phyloP scores from a whole-genome alignment of 106 monocot genomes.

The Platanthera guangdongensis region DNA sequence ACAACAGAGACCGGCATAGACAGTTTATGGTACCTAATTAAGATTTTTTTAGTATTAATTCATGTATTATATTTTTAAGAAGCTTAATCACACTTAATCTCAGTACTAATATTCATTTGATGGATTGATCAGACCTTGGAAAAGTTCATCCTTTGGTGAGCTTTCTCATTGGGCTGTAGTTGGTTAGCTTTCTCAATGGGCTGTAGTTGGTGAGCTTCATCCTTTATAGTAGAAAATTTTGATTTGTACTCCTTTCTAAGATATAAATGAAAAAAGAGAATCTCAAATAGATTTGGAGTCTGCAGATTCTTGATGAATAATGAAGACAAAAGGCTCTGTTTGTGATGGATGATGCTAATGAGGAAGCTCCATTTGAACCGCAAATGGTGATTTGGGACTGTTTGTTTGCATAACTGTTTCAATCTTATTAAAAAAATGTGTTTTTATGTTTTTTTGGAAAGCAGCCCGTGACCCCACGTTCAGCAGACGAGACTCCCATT shows the following conservation, averaged over 20 bases:
- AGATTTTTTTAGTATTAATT: not conserved
- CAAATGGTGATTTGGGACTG: too few species aligned
- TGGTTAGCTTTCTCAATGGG: not conserved
- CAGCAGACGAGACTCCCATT: too few species aligned
- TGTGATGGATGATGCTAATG: too few species aligned
- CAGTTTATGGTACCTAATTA: constrained; percentile 29
- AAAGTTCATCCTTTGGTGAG: constrained; percentile 6
- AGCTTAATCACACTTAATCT: not conserved
- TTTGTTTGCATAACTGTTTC: too few species aligned
- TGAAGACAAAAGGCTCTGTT: not conserved
- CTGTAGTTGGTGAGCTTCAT: constrained; percentile 11
- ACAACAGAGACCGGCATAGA: too few species aligned
- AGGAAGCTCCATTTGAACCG: too few species aligned
- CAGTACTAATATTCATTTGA: not conserved
- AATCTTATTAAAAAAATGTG: too few species aligned
- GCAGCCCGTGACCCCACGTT: too few species aligned
- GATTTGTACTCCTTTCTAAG: not conserved
- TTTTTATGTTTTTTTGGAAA: too few species aligned
- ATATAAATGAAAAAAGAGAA: not conserved
- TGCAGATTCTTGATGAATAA: constrained; percentile 5
- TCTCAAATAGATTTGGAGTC: not conserved
- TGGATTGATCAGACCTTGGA: not conserved
- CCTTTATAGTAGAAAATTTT: not conserved
- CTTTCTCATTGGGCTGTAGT: not conserved
- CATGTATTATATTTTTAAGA: not conserved